A percentile compares a stretch with the other conserved stretches of the same genome.
These are phyloP conservation scores for Scopulariopsis brevicaulis DNA, from an alignment of 2,329 filamentous ascomycete species.

Conservation along the genomic window DNA sequence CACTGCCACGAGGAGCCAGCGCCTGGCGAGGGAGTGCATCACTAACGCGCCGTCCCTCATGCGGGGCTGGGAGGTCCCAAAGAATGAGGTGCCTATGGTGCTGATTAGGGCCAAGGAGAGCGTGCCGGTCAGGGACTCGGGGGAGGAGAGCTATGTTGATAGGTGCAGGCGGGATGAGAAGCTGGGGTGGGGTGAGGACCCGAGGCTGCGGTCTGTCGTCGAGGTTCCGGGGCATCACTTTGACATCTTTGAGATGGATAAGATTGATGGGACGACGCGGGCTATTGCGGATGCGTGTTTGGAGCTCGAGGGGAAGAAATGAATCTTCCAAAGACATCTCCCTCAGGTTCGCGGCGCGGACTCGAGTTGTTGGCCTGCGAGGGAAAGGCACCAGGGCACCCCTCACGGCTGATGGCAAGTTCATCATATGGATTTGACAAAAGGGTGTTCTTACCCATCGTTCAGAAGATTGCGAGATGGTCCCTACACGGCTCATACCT, in stretches of 20 bases:
- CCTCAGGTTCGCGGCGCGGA: no score
- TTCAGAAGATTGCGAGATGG: no score
- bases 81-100: slow-evolving; percentile 23
- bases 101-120: slow-evolving; percentile 31
- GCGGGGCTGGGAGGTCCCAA: slow-evolving; percentile 25
- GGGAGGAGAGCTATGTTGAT: slow-evolving; percentile 21
- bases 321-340: neutral
- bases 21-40: slow-evolving; percentile 26
- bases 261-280: slow-evolving; percentile 15
- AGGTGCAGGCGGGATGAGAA: slow-evolving; percentile 24
- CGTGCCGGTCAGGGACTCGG: slow-evolving; percentile 16
- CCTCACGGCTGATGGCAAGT: no score
- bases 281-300: slow-evolving; percentile 12
- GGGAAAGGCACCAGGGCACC: no score
- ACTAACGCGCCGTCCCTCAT: slow-evolving; percentile 28
- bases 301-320: slow-evolving; percentile 8
- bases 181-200: slow-evolving; percentile 39
- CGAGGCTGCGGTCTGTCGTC: slow-evolving; percentile 32
- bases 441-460: no score
- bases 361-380: no score
- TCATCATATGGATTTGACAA: no score
- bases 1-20: slow-evolving; percentile 21
- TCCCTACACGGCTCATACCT: no score
- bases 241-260: slow-evolving; percentile 25
- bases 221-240: slow-evolving; percentile 42